Evolutionary conservation across 1,284 basidiomycete species (phyloP), one percentile per base, ranked within the genome.

Genomic region (Neonothopanus nambi): DNA sequence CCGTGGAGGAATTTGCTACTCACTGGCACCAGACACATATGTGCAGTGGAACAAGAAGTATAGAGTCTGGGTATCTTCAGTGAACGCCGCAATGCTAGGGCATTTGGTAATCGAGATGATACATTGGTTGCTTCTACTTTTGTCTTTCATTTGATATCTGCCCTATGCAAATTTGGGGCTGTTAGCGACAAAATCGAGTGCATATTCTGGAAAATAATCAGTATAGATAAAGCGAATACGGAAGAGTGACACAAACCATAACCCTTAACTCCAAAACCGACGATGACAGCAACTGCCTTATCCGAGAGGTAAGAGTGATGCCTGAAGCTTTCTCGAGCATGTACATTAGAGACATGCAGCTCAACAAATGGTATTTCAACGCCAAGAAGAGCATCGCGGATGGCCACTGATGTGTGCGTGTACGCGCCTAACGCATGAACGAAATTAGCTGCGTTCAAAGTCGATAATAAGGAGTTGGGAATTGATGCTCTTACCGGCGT

Each of bases 251-350:
- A 39, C 43, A 15, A 4, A 57, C 61, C 61, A 24, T 63, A 61
- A 48, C 59, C 59, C 28, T 61, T 61, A 15, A 58, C 56, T 11
- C 61, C 61, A 28, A 60, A 39, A 5, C 61, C 61, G 12, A 52
- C 61, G 3, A 62, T 59, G 13, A 61, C 55, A 2, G 59, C 59
- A 3, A 58, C 54, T n/a, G 59, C 61, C 39, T 62, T 62, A 44
- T 62, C 57, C n/a, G 57, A 59, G 13, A 62, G 41, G 23, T 62
- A 62, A 23, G 61, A 62, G 41, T 62, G 59, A 53, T 62, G 61
- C 30, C 61, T 36, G 33, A 57, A 62, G 20, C 56, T 37, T 47
- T 62, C 61, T 26, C 59, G 47, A 3, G 59, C 58, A 47, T 63
- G 59, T 3, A 63, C 54, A 47, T 63, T 63, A n/a, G 58, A 56